Evolutionary conservation across 2,329 filamentous ascomycete species (phyloP).

Genomic region (Malbranchea cinnamomea): DNA sequence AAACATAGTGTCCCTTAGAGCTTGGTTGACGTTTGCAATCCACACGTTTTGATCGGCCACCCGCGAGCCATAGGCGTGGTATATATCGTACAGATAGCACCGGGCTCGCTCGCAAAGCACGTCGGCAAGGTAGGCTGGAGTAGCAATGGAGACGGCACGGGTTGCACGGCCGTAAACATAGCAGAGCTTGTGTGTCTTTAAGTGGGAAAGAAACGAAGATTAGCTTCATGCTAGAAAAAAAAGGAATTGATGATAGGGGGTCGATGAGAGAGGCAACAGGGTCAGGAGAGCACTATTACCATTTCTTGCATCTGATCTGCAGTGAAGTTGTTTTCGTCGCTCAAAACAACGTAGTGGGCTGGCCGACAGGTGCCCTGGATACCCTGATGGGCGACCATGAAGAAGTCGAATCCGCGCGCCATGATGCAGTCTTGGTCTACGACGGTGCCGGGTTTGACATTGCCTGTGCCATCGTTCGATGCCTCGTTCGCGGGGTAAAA

Average conservation of each 20-base stretch:
- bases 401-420: slow-evolving; percentile 66
- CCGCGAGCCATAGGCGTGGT: not conserved
- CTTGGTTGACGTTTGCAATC: slow-evolving; percentile 14
- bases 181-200: slow-evolving; percentile 41
- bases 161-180: slow-evolving; percentile 74
- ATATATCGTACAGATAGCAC: slow-evolving; percentile 40
- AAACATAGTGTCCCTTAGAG: slow-evolving; percentile 22
- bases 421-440: slow-evolving; percentile 74
- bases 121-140: slow-evolving; percentile 82
- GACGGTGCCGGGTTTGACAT: slow-evolving; percentile 60
- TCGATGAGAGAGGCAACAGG: no score
- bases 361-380: slow-evolving; percentile 72
- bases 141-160: slow-evolving; percentile 72
- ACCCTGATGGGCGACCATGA: slow-evolving; percentile 63
- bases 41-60: slow-evolving; percentile 29
- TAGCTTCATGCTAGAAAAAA: slow-evolving; percentile 48
- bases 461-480: slow-evolving; percentile 40
- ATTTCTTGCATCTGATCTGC: slow-evolving; percentile 36
- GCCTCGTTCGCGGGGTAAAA: slow-evolving; percentile 55
- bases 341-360: slow-evolving; percentile 64
- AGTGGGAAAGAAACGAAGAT: slow-evolving; percentile 51
- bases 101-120: slow-evolving; percentile 65
- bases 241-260: no score
- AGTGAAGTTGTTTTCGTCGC: slow-evolving; percentile 39
- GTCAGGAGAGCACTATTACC: slow-evolving; percentile 10